Evolutionary conservation across 306 rosid species (phyloP).

Genomic region (Pyrus betulifolia): DNA sequence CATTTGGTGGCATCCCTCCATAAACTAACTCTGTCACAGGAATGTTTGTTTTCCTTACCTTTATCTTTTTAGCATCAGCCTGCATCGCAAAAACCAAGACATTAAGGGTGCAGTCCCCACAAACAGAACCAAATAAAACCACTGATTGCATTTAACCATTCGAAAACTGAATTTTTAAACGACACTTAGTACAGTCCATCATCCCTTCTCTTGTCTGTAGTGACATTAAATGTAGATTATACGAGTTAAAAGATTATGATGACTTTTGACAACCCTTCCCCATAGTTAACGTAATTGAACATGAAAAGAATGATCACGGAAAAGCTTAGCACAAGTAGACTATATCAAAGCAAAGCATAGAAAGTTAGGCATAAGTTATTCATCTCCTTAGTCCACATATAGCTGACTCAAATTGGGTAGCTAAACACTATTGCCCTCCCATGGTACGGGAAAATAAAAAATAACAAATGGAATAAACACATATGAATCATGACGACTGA

Average conservation of each 20-base stretch:
- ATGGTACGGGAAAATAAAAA: background rate
- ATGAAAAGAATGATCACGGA: background rate
- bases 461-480: background rate
- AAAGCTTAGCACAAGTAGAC: background rate
- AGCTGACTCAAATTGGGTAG: background rate
- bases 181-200: background rate
- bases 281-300: background rate
- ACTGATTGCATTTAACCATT: background rate
- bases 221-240: too few relatives aligned
- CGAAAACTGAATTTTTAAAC: background rate
- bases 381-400: background rate
- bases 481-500: background rate
- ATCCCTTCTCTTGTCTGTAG: background rate
- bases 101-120: background rate
- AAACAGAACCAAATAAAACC: background rate
- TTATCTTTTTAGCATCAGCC: slow-evolving; percentile 75
- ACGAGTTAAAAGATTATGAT: too few relatives aligned
- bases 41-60: slow-evolving; percentile 70
- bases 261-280: background rate
- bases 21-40: slow-evolving; percentile 60
- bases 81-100: slow-evolving; percentile 7
- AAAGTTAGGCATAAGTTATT: background rate
- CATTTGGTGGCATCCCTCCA: slow-evolving; percentile 58
- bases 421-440: background rate
- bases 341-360: background rate